phyloP scores from a whole-genome alignment of 1,284 basidiomycete genomes.

The Mycosarcoma mackinlayi region DNA sequence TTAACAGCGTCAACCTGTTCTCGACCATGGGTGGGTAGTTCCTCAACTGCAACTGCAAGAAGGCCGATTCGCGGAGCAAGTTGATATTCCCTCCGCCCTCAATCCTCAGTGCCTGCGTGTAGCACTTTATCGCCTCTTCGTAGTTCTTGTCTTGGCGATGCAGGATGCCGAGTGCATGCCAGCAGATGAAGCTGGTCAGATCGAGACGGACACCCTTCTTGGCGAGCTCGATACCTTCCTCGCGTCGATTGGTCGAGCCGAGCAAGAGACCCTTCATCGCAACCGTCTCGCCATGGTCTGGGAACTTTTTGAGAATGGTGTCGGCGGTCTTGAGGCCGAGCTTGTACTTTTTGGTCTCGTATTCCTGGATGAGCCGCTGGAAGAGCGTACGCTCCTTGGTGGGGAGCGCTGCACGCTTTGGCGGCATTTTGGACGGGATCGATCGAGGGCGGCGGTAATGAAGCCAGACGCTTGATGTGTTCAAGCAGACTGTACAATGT shows the following conservation, averaged over 20 bases:
- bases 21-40: constrained; percentile 83
- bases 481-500: no score
- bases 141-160: constrained; percentile 81
- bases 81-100: constrained; percentile 91
- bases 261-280: constrained; percentile 66
- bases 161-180: constrained; percentile 89
- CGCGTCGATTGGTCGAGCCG: constrained; percentile 68
- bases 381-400: constrained; percentile 88
- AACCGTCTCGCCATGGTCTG: constrained; percentile 81
- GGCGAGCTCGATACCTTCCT: constrained; percentile 80
- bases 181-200: constrained; percentile 92
- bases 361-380: constrained; percentile 80
- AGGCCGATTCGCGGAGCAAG: constrained; percentile 88
- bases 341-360: constrained; percentile 90
- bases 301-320: constrained; percentile 92
- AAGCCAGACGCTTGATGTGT: no score
- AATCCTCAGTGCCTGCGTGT: constrained; percentile 81
- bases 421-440: constrained; percentile 42
- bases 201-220: constrained; percentile 85
- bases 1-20: constrained; percentile 83
- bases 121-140: constrained; percentile 85
- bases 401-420: constrained; percentile 72
- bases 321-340: constrained; percentile 92
- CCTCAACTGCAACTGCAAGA: constrained; percentile 89
- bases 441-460: background rate